phyloP scores from a whole-genome alignment of 768 basidiomycete species.

The Lepiota brunneoincarnata region DNA sequence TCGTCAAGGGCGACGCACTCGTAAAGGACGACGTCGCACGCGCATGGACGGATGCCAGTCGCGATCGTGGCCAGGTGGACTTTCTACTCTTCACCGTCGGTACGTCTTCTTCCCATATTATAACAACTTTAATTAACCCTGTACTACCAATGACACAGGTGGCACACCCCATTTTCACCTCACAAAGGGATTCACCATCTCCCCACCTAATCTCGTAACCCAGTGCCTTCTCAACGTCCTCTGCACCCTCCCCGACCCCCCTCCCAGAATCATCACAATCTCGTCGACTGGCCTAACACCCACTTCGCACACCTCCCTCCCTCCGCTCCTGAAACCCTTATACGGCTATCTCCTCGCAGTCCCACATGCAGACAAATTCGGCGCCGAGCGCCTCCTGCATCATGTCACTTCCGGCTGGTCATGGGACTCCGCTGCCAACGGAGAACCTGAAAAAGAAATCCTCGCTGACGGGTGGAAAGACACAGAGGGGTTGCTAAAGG shows the following conservation, averaged over 20 bases:
- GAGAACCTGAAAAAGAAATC: slow-evolving; percentile 40
- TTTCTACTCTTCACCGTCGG: slow-evolving; percentile 59
- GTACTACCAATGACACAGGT: slow-evolving; percentile 28
- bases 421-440: slow-evolving; percentile 39
- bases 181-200: slow-evolving; percentile 45
- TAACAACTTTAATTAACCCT: neutral
- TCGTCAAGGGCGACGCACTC: slow-evolving; percentile 63
- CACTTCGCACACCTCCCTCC: slow-evolving; percentile 41
- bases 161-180: slow-evolving; percentile 43
- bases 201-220: slow-evolving; percentile 58
- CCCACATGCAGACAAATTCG: slow-evolving; percentile 63
- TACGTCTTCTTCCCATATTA: slow-evolving; percentile 16
- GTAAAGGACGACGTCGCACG: slow-evolving; percentile 45
- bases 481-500: slow-evolving; percentile 36
- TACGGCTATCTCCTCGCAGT: slow-evolving; percentile 41
- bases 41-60: slow-evolving; percentile 47
- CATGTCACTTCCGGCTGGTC: slow-evolving; percentile 44
- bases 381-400: slow-evolving; percentile 47
- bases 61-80: slow-evolving; percentile 38
- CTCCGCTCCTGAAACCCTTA: slow-evolving; percentile 44
- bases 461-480: slow-evolving; percentile 43
- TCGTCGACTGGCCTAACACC: slow-evolving; percentile 52
- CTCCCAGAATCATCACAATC: slow-evolving; percentile 48
- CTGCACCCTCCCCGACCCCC: slow-evolving; percentile 44
- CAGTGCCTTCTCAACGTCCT: slow-evolving; percentile 53